Evolutionary conservation across 2,329 filamentous ascomycete genomes (phyloP), one percentile per base, ranked within the genome.

Genomic region (Aspergillus sojae): DNA sequence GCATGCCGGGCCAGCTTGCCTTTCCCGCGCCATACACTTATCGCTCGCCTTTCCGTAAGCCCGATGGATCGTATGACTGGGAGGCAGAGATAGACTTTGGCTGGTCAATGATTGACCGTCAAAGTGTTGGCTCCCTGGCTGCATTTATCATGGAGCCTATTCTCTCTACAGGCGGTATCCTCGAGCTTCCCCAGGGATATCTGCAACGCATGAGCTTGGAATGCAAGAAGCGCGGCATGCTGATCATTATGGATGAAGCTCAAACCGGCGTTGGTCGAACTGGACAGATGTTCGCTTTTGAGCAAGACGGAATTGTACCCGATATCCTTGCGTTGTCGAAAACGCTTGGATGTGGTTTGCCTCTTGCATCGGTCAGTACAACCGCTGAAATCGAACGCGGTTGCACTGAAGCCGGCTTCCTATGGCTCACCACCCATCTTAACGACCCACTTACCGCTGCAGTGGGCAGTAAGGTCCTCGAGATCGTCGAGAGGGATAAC

Each of bases 51-150:
- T 91, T 91, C 73, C 82, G 85, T 11, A 82, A 83, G 41, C 26
- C 82, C 0, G 86, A 90, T 65, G 87, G 87, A 0, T 82, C 81
- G 0, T 86, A 91, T 65, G 88, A 91, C 71, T 91, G 88, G 88
- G 80, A 87, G 67, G 83, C 85, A 0, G 88, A 91, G 71, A 76
- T 91, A 16, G 82, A 87, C 12, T 90, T 85, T 67, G 87, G 86
- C 5, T 90, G 86, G 81, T 78, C 79, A 21, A 78, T 90, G 75
- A 79, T 91, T 23, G 87, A 91, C 64, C 79, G 82, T 52, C 83
- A 86, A 60, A 86, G 83, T 0, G 84, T 82, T 61, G 88, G 88
- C 0, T 89, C 86, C 0, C 80, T 90, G 0, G 88, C 88, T 0
- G 88, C 88, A 0, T 83, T 87, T 36, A 86, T 90, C 60, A 74